A percentile compares a stretch with the other conserved stretches of the same genome.
Evolutionary conservation across 306 rosid genomes (phyloP).

Genomic region (Cicer yamashitae): DNA sequence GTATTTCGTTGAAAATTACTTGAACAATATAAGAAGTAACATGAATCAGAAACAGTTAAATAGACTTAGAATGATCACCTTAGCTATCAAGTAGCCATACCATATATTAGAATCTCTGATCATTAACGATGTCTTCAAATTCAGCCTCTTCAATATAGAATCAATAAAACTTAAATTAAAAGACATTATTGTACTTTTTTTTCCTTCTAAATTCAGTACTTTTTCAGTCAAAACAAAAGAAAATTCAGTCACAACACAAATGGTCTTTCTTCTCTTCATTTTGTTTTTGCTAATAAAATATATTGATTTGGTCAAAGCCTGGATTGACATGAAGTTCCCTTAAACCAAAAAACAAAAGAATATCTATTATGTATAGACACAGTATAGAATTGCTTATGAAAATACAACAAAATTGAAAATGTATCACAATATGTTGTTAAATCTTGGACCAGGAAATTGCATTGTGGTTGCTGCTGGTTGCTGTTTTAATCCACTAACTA

Average conservation of each 20-base stretch:
- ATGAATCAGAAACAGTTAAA: neutral
- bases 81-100: no score
- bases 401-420: neutral
- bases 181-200: no score
- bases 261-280: no score
- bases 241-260: no score
- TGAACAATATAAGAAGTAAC: neutral
- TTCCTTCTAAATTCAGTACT: no score
- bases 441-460: conserved; percentile 58
- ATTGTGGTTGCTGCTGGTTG: conserved; percentile 56
- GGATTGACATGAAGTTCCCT: neutral
- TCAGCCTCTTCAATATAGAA: no score
- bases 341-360: neutral
- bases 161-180: no score
- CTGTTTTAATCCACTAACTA: conserved; percentile 66
- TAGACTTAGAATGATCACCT: neutral
- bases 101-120: no score
- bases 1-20: neutral
- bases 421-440: conserved; percentile 34
- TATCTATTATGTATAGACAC: neutral
- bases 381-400: neutral
- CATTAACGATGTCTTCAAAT: no score
- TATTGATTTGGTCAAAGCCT: no score
- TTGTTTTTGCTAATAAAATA: no score
- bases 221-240: no score